Conservation (phyloP, 495 filamentous ascomycete genomes). For the Penicillium psychrofluorescens region DNA sequence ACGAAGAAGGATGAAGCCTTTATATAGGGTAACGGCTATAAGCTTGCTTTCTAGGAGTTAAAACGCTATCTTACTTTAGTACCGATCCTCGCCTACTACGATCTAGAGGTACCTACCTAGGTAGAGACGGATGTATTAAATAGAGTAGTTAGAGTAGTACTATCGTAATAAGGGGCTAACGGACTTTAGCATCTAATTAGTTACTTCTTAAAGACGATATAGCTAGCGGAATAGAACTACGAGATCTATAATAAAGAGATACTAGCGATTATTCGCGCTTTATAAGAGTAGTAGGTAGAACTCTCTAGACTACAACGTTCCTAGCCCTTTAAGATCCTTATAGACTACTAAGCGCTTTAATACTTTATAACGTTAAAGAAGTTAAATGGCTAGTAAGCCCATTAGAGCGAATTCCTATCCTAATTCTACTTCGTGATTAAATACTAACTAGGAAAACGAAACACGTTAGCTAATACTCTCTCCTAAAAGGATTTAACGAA, state of each 20-base stretch:
- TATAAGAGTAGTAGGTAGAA: slow-evolving; percentile 7
- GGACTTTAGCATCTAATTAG: slow-evolving; percentile 7
- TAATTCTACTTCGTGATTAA: slow-evolving; percentile 20
- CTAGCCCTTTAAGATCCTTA: slow-evolving; percentile 1
- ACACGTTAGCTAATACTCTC: not conserved
- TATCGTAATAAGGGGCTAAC: slow-evolving; percentile 4
- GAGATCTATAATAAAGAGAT: slow-evolving; percentile 23
- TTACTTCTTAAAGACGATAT: slow-evolving; percentile 19
- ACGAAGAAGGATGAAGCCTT: not conserved
- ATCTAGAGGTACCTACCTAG: not conserved
- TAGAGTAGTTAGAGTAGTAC: slow-evolving; percentile 4
- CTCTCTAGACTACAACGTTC: slow-evolving; percentile 6
- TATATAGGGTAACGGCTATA: too few species aligned
- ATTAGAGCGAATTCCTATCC: slow-evolving; percentile 14
- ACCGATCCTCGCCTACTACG: slow-evolving; percentile 8
- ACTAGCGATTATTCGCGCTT: slow-evolving; percentile 7
- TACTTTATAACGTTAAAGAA: too few species aligned
- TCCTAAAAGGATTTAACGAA: not conserved
- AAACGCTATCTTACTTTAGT: slow-evolving; percentile 2
- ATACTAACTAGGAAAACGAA: slow-evolving; percentile 11
- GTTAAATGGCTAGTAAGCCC: not conserved
- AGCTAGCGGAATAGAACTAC: slow-evolving; percentile 15
- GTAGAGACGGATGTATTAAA: slow-evolving; percentile 14
- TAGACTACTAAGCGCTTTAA: slow-evolving; percentile 5
- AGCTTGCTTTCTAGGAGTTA: slow-evolving; percentile 1